phyloP scores from a whole-genome alignment of 1,284 basidiomycete species.

The Flammula alnicola region DNA sequence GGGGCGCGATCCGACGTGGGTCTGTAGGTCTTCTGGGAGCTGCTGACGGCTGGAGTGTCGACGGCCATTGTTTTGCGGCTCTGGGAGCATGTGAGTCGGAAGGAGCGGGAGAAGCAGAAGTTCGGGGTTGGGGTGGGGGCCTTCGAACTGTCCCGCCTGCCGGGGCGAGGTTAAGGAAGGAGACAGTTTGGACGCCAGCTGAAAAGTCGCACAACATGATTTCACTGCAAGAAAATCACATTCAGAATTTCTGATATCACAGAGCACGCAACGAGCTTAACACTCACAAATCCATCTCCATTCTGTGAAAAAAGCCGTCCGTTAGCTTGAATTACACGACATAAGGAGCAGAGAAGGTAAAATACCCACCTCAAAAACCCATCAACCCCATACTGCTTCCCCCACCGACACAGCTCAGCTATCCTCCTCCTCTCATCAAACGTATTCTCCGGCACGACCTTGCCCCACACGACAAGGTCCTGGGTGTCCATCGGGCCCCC shows the following conservation, averaged over 20 bases:
- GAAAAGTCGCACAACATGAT: conserved; percentile 56
- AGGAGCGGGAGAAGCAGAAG: conserved; percentile 25
- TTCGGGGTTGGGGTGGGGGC: neutral
- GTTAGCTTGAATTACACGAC: neutral
- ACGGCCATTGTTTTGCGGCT: too few relatives aligned
- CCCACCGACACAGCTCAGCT: conserved; percentile 25
- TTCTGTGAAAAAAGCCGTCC: conserved; percentile 5
- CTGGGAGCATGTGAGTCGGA: too few relatives aligned
- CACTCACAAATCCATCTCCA: conserved; percentile 30
- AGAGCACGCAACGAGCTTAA: neutral
- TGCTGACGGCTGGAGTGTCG: too few relatives aligned
- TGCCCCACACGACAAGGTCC: conserved; percentile 33
- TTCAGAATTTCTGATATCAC: neutral
- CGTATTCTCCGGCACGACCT: conserved; percentile 25
- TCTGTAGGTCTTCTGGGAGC: too few relatives aligned
- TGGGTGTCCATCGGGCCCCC: conserved; percentile 38
- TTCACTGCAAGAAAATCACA: conserved; percentile 46
- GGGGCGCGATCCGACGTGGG: neutral
- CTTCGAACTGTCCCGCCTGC: neutral
- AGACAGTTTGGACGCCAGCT: conserved; percentile 38
- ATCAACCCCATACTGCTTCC: conserved; percentile 19
- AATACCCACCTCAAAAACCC: conserved; percentile 26
- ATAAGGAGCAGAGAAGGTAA: neutral
- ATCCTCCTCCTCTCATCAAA: conserved; percentile 28
- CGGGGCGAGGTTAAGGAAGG: conserved; percentile 35